A percentile compares a stretch with the other conserved stretches of the same genome.
Conservation (phyloP, 768 basidiomycete genomes). For the Cystofilobasidium capitatum region DNA sequence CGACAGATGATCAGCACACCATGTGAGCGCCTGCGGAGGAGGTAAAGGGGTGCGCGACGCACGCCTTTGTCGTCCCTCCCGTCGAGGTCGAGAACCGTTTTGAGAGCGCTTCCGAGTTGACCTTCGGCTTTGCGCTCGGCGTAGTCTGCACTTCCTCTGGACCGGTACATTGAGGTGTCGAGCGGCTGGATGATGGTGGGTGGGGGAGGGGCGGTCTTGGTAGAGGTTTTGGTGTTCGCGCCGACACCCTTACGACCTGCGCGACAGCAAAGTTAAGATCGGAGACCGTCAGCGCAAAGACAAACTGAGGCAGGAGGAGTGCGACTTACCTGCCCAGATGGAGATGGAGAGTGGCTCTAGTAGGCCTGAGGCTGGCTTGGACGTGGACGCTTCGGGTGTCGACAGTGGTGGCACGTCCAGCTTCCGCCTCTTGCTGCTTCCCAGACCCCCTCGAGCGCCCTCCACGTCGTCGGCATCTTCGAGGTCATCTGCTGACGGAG, state of each 20-base stretch:
- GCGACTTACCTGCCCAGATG: conserved; percentile 66
- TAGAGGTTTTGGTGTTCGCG: conserved; percentile 54
- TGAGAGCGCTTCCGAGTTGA: conserved; percentile 59
- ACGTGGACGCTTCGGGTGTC: neutral
- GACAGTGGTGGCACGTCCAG: neutral
- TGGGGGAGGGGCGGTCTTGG: conserved; percentile 47
- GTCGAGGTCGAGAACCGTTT: conserved; percentile 65
- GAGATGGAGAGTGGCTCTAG: conserved; percentile 62
- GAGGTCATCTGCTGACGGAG: neutral
- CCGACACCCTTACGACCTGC: conserved; percentile 63
- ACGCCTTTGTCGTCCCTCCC: conserved; percentile 57
- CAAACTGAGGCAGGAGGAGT: neutral
- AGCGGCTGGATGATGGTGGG: conserved; percentile 43
- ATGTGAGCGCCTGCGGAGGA: neutral
- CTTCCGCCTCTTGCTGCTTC: conserved; percentile 9
- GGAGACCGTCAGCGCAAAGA: neutral
- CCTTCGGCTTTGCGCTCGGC: conserved; percentile 65
- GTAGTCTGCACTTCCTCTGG: conserved; percentile 61
- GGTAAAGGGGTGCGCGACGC: conserved; percentile 33
- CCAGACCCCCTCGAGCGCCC: neutral
- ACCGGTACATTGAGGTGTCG: conserved; percentile 54
- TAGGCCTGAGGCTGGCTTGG: conserved; percentile 33
- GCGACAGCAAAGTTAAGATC: conserved; percentile 19
- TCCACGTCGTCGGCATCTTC: neutral
- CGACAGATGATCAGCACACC: too few relatives aligned